phyloP scores from a whole-genome alignment of 192 early-diverging fungal genomes.

The Mortierella claussenii region DNA sequence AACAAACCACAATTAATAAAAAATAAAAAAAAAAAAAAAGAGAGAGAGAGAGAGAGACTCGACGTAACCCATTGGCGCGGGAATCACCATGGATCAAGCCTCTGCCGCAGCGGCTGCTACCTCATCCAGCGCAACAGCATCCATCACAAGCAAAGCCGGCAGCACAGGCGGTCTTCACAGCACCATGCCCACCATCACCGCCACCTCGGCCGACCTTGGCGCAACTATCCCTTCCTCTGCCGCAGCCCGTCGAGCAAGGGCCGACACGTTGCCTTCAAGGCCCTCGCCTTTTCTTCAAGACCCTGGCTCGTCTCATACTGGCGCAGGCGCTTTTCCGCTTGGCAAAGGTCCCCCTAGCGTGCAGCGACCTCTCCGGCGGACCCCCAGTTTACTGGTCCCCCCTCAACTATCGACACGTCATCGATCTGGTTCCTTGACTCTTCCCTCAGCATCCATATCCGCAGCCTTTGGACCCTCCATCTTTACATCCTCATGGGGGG shows the following conservation, averaged over 20 bases:
- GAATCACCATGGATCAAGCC: slow-evolving; percentile 3
- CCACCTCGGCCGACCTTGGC: slow-evolving; percentile 38
- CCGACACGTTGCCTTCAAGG: slow-evolving; percentile 60
- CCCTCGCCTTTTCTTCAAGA: slow-evolving; percentile 32
- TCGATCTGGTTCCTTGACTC: slow-evolving; percentile 64
- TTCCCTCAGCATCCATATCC: slow-evolving; percentile 61
- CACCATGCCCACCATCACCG: slow-evolving; percentile 38
- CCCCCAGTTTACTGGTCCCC: slow-evolving; percentile 48
- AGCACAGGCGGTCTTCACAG: slow-evolving; percentile 4
- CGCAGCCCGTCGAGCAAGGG: slow-evolving; percentile 57
- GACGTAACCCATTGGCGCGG: neutral
- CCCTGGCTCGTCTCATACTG: slow-evolving; percentile 12
- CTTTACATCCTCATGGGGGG: slow-evolving; percentile 67
- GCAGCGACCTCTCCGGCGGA: slow-evolving; percentile 27
- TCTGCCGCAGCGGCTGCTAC: slow-evolving; percentile 9
- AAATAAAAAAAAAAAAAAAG: neutral
- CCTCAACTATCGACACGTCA: slow-evolving; percentile 56
- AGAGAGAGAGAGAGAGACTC: neutral
- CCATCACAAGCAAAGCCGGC: neutral
- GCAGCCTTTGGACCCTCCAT: slow-evolving; percentile 70
- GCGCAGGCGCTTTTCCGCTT: slow-evolving; percentile 26
- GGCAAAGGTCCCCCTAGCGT: slow-evolving; percentile 24
- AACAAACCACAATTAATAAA: no score
- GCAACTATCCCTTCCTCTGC: slow-evolving; percentile 41
- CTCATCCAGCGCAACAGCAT: slow-evolving; percentile 1